These are phyloP conservation scores for Hymenotorrendiella dingleyae DNA, from an alignment of 2,329 filamentous ascomycete genomes.

Conservation along the genomic window DNA sequence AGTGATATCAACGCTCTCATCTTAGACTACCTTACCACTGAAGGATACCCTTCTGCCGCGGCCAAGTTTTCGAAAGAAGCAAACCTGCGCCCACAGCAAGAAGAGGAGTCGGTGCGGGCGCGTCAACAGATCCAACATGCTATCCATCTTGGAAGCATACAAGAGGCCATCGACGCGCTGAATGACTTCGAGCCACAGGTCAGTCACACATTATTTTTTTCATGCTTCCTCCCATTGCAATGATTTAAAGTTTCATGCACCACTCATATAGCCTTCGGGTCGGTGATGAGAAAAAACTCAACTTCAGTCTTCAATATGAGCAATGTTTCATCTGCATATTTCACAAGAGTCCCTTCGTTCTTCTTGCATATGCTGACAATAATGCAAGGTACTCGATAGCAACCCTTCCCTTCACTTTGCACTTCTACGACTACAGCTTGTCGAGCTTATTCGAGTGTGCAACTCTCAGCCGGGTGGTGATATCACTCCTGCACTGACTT, in stretches of 20 bases:
- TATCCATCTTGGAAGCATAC: conserved; percentile 81
- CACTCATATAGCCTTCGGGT: conserved; percentile 90
- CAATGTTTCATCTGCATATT: conserved; percentile 34
- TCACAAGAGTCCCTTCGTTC: too few relatives aligned
- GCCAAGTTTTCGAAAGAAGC: conserved; percentile 92
- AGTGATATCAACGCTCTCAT: conserved; percentile 95
- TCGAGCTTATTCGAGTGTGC: conserved; percentile 83
- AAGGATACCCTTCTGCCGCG: conserved; percentile 89
- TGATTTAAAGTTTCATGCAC: conserved; percentile 99
- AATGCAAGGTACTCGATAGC: conserved; percentile 71
- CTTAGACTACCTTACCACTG: conserved; percentile 93
- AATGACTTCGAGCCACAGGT: conserved; percentile 92
- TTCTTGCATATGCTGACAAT: conserved; percentile 11
- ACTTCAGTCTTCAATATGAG: conserved; percentile 88
- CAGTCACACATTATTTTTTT: conserved; percentile 36
- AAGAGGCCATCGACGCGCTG: conserved; percentile 76
- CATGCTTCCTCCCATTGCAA: conserved; percentile 42
- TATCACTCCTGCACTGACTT: conserved; percentile 69
- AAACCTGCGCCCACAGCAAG: conserved; percentile 70
- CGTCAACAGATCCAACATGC: conserved; percentile 78
- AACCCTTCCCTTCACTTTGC: conserved; percentile 83
- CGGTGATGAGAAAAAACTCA: conserved; percentile 80
- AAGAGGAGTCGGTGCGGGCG: conserved; percentile 66
- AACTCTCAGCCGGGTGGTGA: conserved; percentile 61
- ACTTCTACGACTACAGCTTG: conserved; percentile 80